Base-by-base conservation (phyloP, 2,329 filamentous ascomycete genomes). In the Exophiala sideris region DNA sequence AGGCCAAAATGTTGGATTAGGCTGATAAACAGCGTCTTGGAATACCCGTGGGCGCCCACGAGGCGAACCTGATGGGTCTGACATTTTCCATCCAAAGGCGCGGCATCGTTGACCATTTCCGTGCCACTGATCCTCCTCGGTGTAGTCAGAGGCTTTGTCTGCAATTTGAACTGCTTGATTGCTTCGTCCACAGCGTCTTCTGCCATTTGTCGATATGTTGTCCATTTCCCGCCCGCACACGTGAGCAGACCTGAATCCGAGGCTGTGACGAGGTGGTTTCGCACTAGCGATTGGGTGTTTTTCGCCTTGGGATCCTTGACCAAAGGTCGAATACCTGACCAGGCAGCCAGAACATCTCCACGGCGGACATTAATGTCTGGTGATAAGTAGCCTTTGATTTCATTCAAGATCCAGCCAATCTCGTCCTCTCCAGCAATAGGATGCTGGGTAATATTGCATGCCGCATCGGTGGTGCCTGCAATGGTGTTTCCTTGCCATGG, bases 401-500 rank as follows among this genome's bases (percentile, higher is more conserved):
- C 90, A 56, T 84, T 84, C 35, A 95, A 75, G 66, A 95, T 95
- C 88, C 89, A 95, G 65, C 88, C 81, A 64, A 95, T 94, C 63
- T 92, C 89, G 63, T 90, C 81, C 71, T 95, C 89, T 29, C 86
- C 85, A 7, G 90, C 87, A 32, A 91, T 69, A 1, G 90, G 90
- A 64, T 92, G 87, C 38, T 79, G 77, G 4, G 81, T 82, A 62
- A 95, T 89, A 29, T 79, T 75, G 35, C 86, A 87, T 2, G 89
- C 85, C 36, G 87, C 85, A 67, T 95, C 90, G 6, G 89, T 95
- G 4, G 90, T 95, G 57, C 90, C 90, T 42, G 89, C 90, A 66
- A 95, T 94, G 11, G 89, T 95, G 73, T 94, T 94, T 45, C 89
- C 89, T 74, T 95, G 89, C 90, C 90, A 95, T 18, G 90, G 90